These are phyloP conservation scores for Phytophthora vignae DNA, from an alignment of 352 stramenopile species.

Conservation along the genomic window DNA sequence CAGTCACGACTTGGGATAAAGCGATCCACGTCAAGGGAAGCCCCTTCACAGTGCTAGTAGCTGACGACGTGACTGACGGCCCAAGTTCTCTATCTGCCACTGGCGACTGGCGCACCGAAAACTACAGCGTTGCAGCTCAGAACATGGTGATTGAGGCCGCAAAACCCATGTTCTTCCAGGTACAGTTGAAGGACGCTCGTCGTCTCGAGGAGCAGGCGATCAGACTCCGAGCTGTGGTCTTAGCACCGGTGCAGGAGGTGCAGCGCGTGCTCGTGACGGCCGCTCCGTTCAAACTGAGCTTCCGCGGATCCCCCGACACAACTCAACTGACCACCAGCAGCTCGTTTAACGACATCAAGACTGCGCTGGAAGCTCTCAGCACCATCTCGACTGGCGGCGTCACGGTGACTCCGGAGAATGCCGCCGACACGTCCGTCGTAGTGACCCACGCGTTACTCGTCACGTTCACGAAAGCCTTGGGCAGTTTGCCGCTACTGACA, in stretches of 20 bases:
- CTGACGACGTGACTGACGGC: constrained; percentile 73
- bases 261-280: constrained; percentile 61
- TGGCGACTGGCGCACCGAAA: constrained; percentile 78
- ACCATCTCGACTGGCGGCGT: constrained; percentile 87
- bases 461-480: constrained; percentile 68
- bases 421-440: constrained; percentile 40
- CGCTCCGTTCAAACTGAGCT: constrained; percentile 58
- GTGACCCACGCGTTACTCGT: constrained; percentile 62
- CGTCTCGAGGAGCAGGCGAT: constrained; percentile 75
- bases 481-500: constrained; percentile 55
- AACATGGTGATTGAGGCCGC: constrained; percentile 65
- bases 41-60: constrained; percentile 88
- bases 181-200: constrained; percentile 92
- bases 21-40: constrained; percentile 86
- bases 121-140: constrained; percentile 55
- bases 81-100: constrained; percentile 74
- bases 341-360: constrained; percentile 52
- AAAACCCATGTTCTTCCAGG: constrained; percentile 75
- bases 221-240: constrained; percentile 60
- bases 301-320: constrained; percentile 56
- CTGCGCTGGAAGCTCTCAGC: constrained; percentile 77
- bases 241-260: constrained; percentile 57
- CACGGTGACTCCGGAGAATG: constrained; percentile 58
- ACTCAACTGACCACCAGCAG: constrained; percentile 46
- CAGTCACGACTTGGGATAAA: constrained; percentile 80